Evolutionary conservation across 805 yeast genomes (phyloP).

Genomic region (Saccharomycopsis fibuligera): DNA sequence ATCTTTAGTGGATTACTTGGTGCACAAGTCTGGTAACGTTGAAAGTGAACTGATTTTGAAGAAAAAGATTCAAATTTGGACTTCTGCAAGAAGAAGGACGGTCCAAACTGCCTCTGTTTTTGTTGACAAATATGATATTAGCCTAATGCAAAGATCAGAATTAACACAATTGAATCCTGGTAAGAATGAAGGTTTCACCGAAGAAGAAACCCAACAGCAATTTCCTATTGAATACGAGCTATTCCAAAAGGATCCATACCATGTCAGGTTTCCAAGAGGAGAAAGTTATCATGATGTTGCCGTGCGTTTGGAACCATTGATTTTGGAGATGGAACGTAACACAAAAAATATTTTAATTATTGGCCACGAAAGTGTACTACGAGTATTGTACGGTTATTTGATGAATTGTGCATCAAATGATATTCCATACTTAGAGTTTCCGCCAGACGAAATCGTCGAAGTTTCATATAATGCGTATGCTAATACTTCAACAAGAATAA

Average conservation of each 20-base stretch:
- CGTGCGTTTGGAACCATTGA: conserved; percentile 84
- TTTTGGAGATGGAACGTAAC: conserved; percentile 90
- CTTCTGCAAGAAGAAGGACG: conserved; percentile 84
- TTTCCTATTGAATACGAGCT: conserved; percentile 68
- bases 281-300: conserved; percentile 97
- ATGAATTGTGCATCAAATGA: conserved; percentile 88
- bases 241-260: conserved; percentile 76
- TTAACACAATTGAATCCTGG: conserved; percentile 89
- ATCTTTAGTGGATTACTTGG: conserved; percentile 39
- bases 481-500: conserved; percentile 55
- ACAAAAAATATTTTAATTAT: conserved; percentile 81
- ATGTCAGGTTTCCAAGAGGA: conserved; percentile 84
- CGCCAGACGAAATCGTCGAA: conserved; percentile 79
- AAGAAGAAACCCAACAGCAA: conserved; percentile 48
- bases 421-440: conserved; percentile 73
- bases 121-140: conserved; percentile 48
- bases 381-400: conserved; percentile 88
- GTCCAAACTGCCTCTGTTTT: conserved; percentile 72
- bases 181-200: conserved; percentile 62
- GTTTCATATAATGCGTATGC: conserved; percentile 82
- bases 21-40: conserved; percentile 25
- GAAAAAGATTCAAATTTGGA: conserved; percentile 70
- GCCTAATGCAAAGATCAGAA: conserved; percentile 71
- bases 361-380: conserved; percentile 86
- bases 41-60: conserved; percentile 25